Percentiles rank a stretch among this genome's conserved stretches.
phyloP scores from a whole-genome alignment of 2,329 filamentous ascomycete genomes.

The Immersiporthe knoxdaviesiana region DNA sequence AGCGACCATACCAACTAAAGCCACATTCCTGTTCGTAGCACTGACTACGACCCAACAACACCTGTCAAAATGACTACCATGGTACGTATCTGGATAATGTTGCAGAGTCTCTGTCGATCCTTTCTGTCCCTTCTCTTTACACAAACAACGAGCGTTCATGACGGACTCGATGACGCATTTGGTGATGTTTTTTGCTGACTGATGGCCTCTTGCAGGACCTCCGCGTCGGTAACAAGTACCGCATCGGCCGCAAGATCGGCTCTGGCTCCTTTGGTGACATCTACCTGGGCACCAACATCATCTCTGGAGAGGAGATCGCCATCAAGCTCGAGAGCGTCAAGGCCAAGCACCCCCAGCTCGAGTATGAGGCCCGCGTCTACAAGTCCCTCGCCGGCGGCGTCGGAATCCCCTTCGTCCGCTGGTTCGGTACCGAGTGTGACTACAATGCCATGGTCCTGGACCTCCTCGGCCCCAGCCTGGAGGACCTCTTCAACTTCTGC shows the following conservation, averaged over 20 bases:
- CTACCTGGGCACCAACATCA: conserved; percentile 99
- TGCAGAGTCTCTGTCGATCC: not conserved
- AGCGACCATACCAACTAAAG: conserved; percentile 17
- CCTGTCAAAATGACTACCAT: conserved; percentile 54
- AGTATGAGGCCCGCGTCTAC: conserved; percentile 96
- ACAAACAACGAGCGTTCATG: not conserved
- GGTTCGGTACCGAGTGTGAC: conserved; percentile 99
- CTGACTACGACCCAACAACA: conserved; percentile 24
- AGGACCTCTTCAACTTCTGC: conserved; percentile 99
- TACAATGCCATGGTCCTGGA: conserved; percentile 99
- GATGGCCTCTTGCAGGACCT: conserved; percentile 69
- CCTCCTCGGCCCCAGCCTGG: conserved; percentile 89
- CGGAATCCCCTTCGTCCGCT: conserved; percentile 97
- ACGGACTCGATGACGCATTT: not conserved
- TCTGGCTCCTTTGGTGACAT: conserved; percentile 98
- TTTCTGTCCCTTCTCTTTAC: not conserved
- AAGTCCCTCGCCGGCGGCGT: conserved; percentile 91
- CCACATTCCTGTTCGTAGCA: conserved; percentile 29
- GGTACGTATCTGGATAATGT: conserved; percentile 42
- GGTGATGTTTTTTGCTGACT: conserved; percentile 21
- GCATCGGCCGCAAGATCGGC: conserved; percentile 98
- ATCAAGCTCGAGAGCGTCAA: conserved; percentile 99
- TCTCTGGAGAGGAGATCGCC: conserved; percentile 98
- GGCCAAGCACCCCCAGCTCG: conserved; percentile 97
- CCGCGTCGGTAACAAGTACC: conserved; percentile 99